Conservation (phyloP, 805 yeast species). For the Saccharomycopsis sp. region DNA sequence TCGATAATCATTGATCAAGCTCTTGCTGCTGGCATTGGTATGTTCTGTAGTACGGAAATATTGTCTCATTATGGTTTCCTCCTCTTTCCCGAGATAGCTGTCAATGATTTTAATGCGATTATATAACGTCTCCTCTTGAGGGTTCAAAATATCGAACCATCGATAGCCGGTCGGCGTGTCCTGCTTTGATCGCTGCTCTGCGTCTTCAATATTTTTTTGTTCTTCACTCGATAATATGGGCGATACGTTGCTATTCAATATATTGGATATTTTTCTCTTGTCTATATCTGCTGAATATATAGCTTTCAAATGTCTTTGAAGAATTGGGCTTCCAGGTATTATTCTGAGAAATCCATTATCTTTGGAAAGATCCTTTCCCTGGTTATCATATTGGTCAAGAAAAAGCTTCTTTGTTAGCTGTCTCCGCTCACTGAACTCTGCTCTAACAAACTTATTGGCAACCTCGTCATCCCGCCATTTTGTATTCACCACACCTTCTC, state of each 20-base stretch:
- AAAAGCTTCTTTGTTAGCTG: background rate
- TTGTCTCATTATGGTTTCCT: background rate
- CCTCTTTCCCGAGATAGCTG: background rate
- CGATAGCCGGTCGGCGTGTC: background rate
- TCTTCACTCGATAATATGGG: background rate
- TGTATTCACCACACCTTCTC: background rate
- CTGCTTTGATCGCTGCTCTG: background rate
- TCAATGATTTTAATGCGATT: background rate
- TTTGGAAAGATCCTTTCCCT: slow-evolving; percentile 1
- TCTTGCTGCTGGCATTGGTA: background rate
- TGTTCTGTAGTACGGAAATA: background rate
- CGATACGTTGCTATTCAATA: background rate
- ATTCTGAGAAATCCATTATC: background rate
- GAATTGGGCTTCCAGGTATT: background rate
- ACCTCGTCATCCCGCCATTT: background rate
- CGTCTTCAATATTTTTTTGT: background rate
- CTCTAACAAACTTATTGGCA: background rate
- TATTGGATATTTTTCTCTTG: background rate
- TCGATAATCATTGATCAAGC: background rate
- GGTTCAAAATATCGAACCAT: background rate
- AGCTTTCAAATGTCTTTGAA: background rate
- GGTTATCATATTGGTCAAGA: slow-evolving; percentile 1
- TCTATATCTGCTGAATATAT: background rate
- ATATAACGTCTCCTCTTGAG: background rate
- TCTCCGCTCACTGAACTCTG: background rate